Evolutionary conservation across 371 early-diverging fungal species (phyloP), one percentile per base, ranked within the genome.

Genomic region (Lichtheimia hyalospora): DNA sequence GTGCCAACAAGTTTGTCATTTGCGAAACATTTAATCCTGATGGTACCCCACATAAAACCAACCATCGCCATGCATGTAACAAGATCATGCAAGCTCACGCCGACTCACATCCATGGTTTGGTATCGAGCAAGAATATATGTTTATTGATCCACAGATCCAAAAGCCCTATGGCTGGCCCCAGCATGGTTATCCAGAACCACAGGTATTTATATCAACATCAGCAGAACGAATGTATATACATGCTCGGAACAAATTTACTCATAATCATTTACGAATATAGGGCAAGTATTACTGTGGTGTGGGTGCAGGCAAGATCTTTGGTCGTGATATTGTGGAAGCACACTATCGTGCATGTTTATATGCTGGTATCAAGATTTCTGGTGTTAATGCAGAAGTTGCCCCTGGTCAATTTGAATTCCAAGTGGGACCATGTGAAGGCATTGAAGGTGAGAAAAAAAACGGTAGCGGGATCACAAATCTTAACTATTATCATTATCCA

Each of bases 241-340:
- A 46, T 46, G 7, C 46, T 46, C 46, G 21, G 34, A 8, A 8
- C 8, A 28, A n/a, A 34, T 34, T 34, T 46, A 21, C 24, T 16
- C 27, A 39, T 7, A 14, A 16, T 58, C 34, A 23, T 8, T 2
- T 16, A 46, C 27, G 20, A 20, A 52, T 25, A 71, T 25, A 71
- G 69, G 73, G 76, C 21, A 70, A 80, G 57, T 85, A 85, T 62
- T 85, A 85, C 67, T 85, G 85, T 66, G 84, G 81, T 61, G 77
- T 84, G 18, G 84, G 84, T 13, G 75, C 84, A 46, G 71, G 70
- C 50, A 73, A 53, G 58, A 62, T 62, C 52, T 64, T 75, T 64
- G 84, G 84, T 48, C 80, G 86, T 68, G 86, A 86, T 62, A 75
- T 86, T 52, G 77, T 86, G 41, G 86, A 86, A 61, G 84, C 86